Conservation (phyloP, 768 basidiomycete species). For the Leccinum olivaceopallidum region DNA sequence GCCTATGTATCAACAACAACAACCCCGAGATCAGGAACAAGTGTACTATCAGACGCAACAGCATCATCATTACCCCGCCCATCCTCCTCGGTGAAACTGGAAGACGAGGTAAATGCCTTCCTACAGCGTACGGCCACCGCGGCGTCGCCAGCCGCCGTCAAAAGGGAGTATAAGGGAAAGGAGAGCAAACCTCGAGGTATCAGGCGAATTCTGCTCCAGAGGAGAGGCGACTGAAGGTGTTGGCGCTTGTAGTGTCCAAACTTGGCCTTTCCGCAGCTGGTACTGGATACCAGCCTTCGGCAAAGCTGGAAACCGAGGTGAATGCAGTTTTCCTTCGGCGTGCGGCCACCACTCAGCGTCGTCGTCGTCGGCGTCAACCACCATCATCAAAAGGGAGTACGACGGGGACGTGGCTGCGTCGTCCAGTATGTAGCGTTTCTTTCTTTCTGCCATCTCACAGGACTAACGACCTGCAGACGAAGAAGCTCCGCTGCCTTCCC, state of each 20-base stretch:
- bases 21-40: conserved; percentile 15
- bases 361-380: no score
- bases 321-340: not conserved
- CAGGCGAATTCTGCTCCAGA: no score
- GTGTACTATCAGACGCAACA: conserved; percentile 29
- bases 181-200: no score
- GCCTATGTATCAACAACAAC: conserved; percentile 13
- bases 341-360: no score
- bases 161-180: not conserved
- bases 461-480: no score
- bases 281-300: no score
- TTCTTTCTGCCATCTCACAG: not conserved
- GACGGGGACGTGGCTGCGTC: not conserved
- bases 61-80: conserved; percentile 10
- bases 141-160: not conserved
- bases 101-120: conserved; percentile 3
- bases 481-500: no score
- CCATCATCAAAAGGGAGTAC: no score
- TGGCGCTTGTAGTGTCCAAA: no score
- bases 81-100: conserved; percentile 10
- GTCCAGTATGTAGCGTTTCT: not conserved
- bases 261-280: no score
- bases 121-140: not conserved
- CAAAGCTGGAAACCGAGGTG: conserved; percentile 7
- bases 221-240: no score